phyloP scores from a whole-genome alignment of 169 alveolate genomes.

The Perkinsus marinus region DNA sequence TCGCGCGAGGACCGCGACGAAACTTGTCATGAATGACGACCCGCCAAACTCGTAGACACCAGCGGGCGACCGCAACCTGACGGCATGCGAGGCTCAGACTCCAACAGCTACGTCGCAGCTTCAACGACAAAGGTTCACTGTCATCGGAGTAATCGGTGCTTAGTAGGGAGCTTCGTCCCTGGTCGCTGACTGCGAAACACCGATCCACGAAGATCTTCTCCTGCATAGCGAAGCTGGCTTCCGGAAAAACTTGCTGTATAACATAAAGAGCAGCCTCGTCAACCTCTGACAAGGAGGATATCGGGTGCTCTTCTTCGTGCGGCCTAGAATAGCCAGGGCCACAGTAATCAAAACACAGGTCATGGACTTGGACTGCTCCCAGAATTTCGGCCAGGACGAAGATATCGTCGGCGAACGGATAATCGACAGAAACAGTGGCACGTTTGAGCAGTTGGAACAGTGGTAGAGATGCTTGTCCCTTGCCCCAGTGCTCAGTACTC shows the following conservation, averaged over 20 bases:
- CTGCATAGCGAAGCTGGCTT: not conserved
- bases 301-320: not conserved
- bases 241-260: not conserved
- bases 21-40: not conserved
- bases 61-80: not conserved
- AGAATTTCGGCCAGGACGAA: not conserved
- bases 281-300: not conserved
- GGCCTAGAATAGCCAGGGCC: not conserved
- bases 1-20: not conserved
- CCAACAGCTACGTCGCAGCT: not conserved
- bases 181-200: not conserved
- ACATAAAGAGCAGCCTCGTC: not conserved
- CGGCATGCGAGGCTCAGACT: not conserved
- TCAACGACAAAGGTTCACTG: not conserved
- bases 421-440: not conserved
- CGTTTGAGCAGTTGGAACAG: not conserved
- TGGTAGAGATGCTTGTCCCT: not conserved
- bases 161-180: not conserved
- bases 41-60: not conserved
- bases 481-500: not conserved
- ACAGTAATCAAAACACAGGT: not conserved
- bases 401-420: not conserved
- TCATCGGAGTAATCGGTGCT: not conserved
- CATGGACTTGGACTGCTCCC: not conserved
- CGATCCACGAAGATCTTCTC: not conserved